Base-by-base conservation (phyloP, 768 basidiomycete species). In the Agaricus subrufescens region DNA sequence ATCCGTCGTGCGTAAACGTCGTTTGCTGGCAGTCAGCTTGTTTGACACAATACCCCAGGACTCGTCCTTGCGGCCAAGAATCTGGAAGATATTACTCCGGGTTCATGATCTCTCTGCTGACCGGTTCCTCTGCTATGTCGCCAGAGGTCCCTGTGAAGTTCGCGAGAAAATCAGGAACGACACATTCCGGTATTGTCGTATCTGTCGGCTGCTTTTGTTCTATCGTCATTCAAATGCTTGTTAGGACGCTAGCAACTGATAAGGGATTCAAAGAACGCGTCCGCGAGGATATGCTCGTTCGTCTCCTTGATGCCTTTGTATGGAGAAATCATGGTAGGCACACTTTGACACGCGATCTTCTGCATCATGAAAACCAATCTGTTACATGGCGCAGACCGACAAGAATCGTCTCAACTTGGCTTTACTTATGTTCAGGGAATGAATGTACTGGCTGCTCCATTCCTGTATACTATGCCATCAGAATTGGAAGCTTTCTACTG, bases 361-460 rank as follows among this genome's bases (percentile, higher is more conserved):
- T 45, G 19, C 29, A 40, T 19, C 52, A 27, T 26, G 27, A 48
- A 53, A 38, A 50, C 53, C 8, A 37, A 46, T 39, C 57, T 29
- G 1, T 25, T 31, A 31, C 34, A 34, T 34, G 34, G 11, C 34
- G 9, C 8, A 93, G 91, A 93, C 64, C 77, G 84, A 60, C 86
- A 88, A 69, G 89, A 91, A 63, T 76, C 75, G 0, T 82, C 89
- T n/a, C 85, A 85, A 56, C 79, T 92, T 42, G 91, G 84, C 8
- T 97, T 98, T 71, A 94, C 91, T 30, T 99, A 98, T 64, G 95
- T 99, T 8, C 96, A 99, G 72, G 97, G 97, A 30, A 98, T 97
- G 94, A 99, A 99, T 68, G 97, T 98, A 47, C 85, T 99, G 37
- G 94, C 95, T 23, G 97, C 97, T 2, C 97, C 97, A 0, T 99